Evolutionary conservation across 495 filamentous ascomycete species (phyloP).

Genomic region (Cenococcum geophilum): DNA sequence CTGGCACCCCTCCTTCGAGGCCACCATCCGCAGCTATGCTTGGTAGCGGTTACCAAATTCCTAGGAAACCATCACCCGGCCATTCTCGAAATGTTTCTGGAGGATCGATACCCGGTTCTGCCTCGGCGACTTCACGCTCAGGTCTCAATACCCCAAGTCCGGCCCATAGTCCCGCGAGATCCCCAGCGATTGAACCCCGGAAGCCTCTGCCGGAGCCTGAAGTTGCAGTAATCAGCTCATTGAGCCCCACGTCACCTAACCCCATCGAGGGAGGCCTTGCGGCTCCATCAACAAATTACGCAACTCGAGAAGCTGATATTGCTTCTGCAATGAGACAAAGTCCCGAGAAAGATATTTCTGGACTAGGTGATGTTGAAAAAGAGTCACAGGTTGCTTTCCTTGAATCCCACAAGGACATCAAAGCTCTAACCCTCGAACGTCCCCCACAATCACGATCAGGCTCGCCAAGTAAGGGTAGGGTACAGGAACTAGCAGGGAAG

Average conservation of each 20-base stretch:
- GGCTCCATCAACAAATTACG: slow-evolving; percentile 13
- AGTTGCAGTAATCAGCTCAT: slow-evolving; percentile 10
- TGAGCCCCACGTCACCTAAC: slow-evolving; percentile 12
- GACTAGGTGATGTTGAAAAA: slow-evolving; percentile 17
- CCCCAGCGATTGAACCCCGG: slow-evolving; percentile 47
- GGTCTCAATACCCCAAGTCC: slow-evolving; percentile 57
- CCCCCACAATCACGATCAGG: slow-evolving; percentile 31
- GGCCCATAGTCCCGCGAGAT: slow-evolving; percentile 57
- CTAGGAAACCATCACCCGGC: slow-evolving; percentile 35
- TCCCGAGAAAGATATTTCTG: slow-evolving; percentile 11
- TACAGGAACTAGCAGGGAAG: slow-evolving; percentile 46
- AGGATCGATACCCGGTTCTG: slow-evolving; percentile 24
- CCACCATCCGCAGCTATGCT: slow-evolving; percentile 25
- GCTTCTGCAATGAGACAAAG: slow-evolving; percentile 31
- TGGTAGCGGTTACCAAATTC: slow-evolving; percentile 36
- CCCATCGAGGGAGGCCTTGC: slow-evolving; percentile 6
- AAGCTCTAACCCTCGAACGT: neutral
- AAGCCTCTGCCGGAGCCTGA: slow-evolving; percentile 39
- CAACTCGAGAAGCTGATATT: slow-evolving; percentile 40
- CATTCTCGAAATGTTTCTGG: slow-evolving; percentile 33
- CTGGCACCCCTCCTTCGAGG: slow-evolving; percentile 22
- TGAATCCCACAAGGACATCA: slow-evolving; percentile 20
- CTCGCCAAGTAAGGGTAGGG: slow-evolving; percentile 42
- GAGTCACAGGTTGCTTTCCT: slow-evolving; percentile 25
- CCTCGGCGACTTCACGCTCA: slow-evolving; percentile 40